phyloP scores from a whole-genome alignment of 768 basidiomycete genomes.

The Dentipellis sp. region DNA sequence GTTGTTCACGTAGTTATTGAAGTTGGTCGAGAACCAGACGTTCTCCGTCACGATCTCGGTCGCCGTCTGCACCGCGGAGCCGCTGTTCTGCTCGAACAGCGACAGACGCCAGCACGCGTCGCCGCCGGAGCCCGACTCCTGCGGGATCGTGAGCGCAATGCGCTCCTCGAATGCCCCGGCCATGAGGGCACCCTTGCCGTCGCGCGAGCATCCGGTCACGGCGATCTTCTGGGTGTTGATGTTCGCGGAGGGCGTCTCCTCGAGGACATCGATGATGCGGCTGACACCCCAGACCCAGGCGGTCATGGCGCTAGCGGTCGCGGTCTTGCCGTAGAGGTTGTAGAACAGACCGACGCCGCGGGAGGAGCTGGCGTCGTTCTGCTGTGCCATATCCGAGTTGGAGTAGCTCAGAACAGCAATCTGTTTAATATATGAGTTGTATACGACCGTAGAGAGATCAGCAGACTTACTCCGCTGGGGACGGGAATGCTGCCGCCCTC shows the following conservation, averaged over 20 bases:
- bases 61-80: slow-evolving; percentile 41
- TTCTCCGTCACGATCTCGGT: slow-evolving; percentile 52
- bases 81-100: slow-evolving; percentile 33
- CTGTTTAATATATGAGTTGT: slow-evolving; percentile 1
- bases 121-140: slow-evolving; percentile 56
- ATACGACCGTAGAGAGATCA: background rate
- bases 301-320: slow-evolving; percentile 43
- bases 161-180: slow-evolving; percentile 51
- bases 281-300: slow-evolving; percentile 57
- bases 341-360: slow-evolving; percentile 51
- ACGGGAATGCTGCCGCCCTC: slow-evolving; percentile 33
- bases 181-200: slow-evolving; percentile 53
- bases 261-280: slow-evolving; percentile 53
- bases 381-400: slow-evolving; percentile 46
- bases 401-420: slow-evolving; percentile 41
- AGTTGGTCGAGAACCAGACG: slow-evolving; percentile 49
- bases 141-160: slow-evolving; percentile 50
- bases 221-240: slow-evolving; percentile 41
- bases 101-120: slow-evolving; percentile 54
- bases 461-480: slow-evolving; percentile 18
- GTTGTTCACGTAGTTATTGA: slow-evolving; percentile 36
- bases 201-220: slow-evolving; percentile 51
- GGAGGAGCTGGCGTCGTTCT: slow-evolving; percentile 29
- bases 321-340: slow-evolving; percentile 38
- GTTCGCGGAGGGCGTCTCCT: slow-evolving; percentile 33